Base-by-base conservation (phyloP, 768 basidiomycete genomes). In the Termitomyces sp. region DNA sequence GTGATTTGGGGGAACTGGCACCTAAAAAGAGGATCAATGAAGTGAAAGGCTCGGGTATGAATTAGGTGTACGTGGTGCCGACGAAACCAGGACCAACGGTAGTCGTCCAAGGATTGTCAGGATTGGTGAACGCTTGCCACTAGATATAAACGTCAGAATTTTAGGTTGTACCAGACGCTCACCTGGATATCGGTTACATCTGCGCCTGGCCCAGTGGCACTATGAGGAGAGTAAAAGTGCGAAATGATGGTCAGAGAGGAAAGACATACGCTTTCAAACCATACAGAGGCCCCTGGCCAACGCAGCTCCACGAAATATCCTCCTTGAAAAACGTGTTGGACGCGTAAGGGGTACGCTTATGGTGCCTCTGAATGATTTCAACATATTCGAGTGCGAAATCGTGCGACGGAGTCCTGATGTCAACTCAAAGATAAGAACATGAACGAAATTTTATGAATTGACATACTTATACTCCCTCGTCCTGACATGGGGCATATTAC, bases 401-500 rank as follows among this genome's bases (percentile, higher is more conserved):
- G 18, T 60, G 56, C 0, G 76, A 60, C 18, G 76, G 79, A 13
- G 67, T 69, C 62, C 78, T 80, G 53, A 16, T 14, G 26, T 33
- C 49, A 30, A 20, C 27, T 27, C 47, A 34, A 26, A 13, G 49
- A 33, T 54, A 13, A 42, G 20, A 36, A 7, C 4, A 3, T 10
- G 30, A 24, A 16, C 12, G 14, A 6, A 14, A 27, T 32, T 20
- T 39, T 12, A 26, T n/a, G n/a, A 9, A 33, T 53, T 6, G 4
- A 67, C 74, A 14, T 47, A 80, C 81, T 72, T 73, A 68, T 82
- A 82, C 64, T 80, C 79, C 56, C 60, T 67, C 26, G 53, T 48
- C 54, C 79, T 68, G 1, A 79, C 79, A 69, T 82, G 81, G 2
- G 81, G 80, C 81, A 82, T 82, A 59, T 81, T 82, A 51, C 81